Base-by-base conservation (phyloP, 2,329 filamentous ascomycete species). In the Waltergamsia citrina region DNA sequence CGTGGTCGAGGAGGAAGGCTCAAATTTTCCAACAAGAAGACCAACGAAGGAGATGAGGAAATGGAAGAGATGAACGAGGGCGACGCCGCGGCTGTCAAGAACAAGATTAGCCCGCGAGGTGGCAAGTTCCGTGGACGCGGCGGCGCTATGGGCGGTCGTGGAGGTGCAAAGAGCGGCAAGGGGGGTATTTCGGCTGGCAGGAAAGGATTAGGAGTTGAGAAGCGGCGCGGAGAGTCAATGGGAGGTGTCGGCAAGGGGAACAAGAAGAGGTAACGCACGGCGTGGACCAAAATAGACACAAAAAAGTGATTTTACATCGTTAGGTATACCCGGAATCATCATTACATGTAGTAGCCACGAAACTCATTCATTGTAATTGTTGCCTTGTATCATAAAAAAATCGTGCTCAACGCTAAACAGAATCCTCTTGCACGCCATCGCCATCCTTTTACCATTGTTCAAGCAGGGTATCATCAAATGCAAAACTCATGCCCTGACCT, bases 11-110 rank as follows among this genome's bases (percentile, higher is more conserved):
- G 77, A 33, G 80, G 79, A 29, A 74, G 76, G 54, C 63, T 85
- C 46, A 84, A 83, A 63, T 83, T 82, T 61, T 78, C 74, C 24
- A 84, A 83, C 56, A 72, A 69, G 51, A 65, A 63, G 36, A 56
- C 56, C 36, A 60, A 60, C 32, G 62, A 62, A 19, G 60, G 62
- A 9, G 63, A 69, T 12, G 67, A 71, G 33, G 70, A 71, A 55
- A 65, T 69, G 18, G 67, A 69, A 19, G 64, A 67, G 70, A 71
- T 72, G 56, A 66, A 69, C 19, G 67, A 69, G 22, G 65, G 64
- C 24, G 69, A 69, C 36, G 65, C 67, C 5, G 62, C 65, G 25
- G 61, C 59, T 22, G 61, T 77, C 43, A 74, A 71, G 57, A 67
- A 62, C 41, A 63, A 63, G 35, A 57, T 68, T 26, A 57, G 56